Evolutionary conservation across 2,329 filamentous ascomycete species (phyloP), one percentile per base, ranked within the genome.

Genomic region (Hortaea sp.): DNA sequence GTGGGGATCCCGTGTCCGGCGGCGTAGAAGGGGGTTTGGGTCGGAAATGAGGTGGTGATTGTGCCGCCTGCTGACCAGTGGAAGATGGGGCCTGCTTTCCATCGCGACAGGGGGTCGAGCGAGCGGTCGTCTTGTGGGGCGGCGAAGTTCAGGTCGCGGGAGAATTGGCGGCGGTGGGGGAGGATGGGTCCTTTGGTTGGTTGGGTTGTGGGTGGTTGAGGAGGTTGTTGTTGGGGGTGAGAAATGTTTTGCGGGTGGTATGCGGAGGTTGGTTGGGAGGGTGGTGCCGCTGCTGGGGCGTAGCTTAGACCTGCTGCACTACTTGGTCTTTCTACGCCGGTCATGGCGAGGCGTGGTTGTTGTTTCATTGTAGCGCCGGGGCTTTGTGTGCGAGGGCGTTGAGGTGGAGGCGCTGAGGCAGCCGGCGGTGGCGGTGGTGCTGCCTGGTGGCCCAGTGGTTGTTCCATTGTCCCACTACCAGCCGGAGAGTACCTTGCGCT

Each of bases 41-140:
- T 88, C 0, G 94, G 92, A 59, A 97, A 95, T 39, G 82, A 87
- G 1, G 85, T 88, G 2, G 94, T 75, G 7, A 95, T 70, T 1
- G 79, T 78, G 9, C 92, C 92, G 13, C 88, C 89, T 42, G 94
- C 81, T 2, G 88, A 88, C 83, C 94, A 98, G 1, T 78, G 78
- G 58, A 97, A 83, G 9, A 95, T 76, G 0, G 94, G 92, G 9
- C 79, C 77, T 3, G 94, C 94, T 67, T 85, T 88, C 92, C 92
- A 98, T 54, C 92, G 77, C 62, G 94, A 77, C 5, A 98, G 70
- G 2, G 82, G 80, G 67, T 98, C 92, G 12, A 79, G 68, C 57
- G 72, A 69, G 34, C 71, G 71, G 41, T 77, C 77, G 49, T 74
- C 78, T 41, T 67, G 68, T 4, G 79, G 79, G 5, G 69, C 56